Evolutionary conservation across 306 rosid species (phyloP), one percentile per base, ranked within the genome.

Genomic region (Arachis stenosperma): DNA sequence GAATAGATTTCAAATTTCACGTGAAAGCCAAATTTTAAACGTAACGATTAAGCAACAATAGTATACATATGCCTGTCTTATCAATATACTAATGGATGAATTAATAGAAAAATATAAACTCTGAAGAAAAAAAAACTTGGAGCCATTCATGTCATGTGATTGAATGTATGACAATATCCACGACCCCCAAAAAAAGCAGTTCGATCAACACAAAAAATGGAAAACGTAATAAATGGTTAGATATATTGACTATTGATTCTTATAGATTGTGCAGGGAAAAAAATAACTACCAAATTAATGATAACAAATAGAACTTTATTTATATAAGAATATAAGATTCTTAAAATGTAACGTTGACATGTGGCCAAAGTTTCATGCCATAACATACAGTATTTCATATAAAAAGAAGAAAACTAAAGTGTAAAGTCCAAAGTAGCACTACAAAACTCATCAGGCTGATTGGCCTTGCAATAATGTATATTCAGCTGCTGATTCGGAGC

Each of bases 401-500:
- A 33, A 4, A 33, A 33, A 33, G 37, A 33, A 33, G 37, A 33
- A 33, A 33, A 33, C 3, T 2, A 33, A 33, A 33, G 4, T 4
- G 27, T 33, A 33, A 33, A 33, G 4, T 33, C 37, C 37, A 33
- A 44, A 29, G 42, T 11, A 69, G 30, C 30, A 12, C 33, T 22
- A 12, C 65, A 77, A 77, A 77, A 42, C 61, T 70, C 37, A 39
- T 60, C 37, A 77, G 2, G 22, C 62, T 55, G 51, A 14, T 56
- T 50, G 57, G 5, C 57, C 29, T 36, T 44, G 55, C 29, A 71
- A 14, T 39, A 61, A 33, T 33, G 37, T 33, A 33, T 12, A 51
- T 40, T 81, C 43, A 81, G 70, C 65, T 61, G 54, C 15, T 22
- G 47, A 79, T 75, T 77, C 76, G 82, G 29, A 79, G 60, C 70